A percentile compares a stretch with the other conserved stretches of the same genome.
Evolutionary conservation across 768 basidiomycete species (phyloP).

Genomic region (Suillus occidentalis): DNA sequence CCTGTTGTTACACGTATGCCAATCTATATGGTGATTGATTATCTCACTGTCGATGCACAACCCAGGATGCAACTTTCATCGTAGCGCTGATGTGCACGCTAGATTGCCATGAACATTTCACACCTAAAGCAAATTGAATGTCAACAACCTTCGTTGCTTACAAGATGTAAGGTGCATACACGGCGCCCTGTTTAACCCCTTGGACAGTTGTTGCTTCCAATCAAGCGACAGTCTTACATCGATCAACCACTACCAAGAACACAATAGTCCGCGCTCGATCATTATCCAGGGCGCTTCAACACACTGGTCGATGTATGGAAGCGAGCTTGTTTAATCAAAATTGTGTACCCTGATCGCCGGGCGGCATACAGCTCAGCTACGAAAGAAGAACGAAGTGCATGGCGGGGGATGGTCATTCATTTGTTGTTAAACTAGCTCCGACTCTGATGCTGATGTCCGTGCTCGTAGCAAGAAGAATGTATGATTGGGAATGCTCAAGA

Average conservation of each 20-base stretch:
- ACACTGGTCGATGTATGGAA: neutral
- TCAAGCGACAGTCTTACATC: neutral
- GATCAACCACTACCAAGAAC: neutral
- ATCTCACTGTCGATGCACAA: neutral
- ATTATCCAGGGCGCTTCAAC: neutral
- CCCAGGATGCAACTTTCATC: neutral
- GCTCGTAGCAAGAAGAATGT: neutral
- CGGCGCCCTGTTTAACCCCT: constrained; percentile 24
- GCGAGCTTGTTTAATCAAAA: neutral
- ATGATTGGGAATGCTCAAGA: too few species aligned
- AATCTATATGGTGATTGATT: neutral
- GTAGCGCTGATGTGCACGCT: neutral
- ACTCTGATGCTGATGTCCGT: neutral
- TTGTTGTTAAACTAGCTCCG: neutral
- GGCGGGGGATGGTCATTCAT: neutral
- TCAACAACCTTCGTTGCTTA: too few species aligned
- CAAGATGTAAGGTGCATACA: constrained; percentile 49
- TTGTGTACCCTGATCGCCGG: neutral
- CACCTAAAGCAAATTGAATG: neutral
- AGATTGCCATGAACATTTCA: neutral
- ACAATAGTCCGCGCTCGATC: neutral
- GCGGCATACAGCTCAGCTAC: neutral
- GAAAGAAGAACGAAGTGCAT: neutral
- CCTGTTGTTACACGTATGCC: neutral
- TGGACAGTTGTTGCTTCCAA: too few species aligned